A percentile compares a stretch with the other conserved stretches of the same genome.
phyloP scores from a whole-genome alignment of 139 green algal species.

The Pleodorina starrii region DNA sequence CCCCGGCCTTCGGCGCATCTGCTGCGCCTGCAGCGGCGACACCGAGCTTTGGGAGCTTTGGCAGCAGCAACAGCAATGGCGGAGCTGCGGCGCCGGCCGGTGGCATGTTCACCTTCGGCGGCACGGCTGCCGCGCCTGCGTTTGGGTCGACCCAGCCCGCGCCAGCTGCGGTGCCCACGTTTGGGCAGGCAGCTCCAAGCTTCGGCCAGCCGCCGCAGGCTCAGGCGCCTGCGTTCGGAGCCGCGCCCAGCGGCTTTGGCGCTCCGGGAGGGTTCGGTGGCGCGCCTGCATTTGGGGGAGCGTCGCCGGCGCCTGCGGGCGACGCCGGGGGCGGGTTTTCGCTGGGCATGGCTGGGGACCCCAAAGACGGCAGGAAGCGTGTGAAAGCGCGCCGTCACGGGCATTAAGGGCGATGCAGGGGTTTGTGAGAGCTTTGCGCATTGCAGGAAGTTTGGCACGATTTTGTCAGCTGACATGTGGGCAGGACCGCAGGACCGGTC shows the following conservation, averaged over 20 bases:
- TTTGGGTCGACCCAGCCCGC: neutral
- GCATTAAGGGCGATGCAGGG: too few relatives aligned
- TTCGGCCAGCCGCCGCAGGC: neutral
- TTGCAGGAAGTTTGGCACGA: too few relatives aligned
- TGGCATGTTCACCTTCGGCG: slow-evolving; percentile 13
- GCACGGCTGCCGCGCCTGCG: neutral
- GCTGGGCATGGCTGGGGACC: neutral
- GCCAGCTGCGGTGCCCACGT: neutral
- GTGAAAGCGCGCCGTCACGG: slow-evolving; percentile 43
- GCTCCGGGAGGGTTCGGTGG: neutral
- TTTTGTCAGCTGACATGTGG: too few relatives aligned
- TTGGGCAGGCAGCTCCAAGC: neutral
- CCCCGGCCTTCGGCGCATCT: neutral
- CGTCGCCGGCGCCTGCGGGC: neutral
- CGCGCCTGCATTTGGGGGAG: neutral
- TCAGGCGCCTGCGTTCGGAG: neutral
- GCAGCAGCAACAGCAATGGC: slow-evolving; percentile 4
- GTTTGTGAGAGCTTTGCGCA: too few relatives aligned
- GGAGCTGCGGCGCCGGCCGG: neutral
- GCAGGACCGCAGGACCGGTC: too few relatives aligned
- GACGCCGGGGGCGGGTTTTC: slow-evolving; percentile 15
- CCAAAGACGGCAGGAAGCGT: slow-evolving; percentile 25
- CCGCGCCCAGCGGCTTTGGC: slow-evolving; percentile 13
- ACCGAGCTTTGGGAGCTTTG: neutral
- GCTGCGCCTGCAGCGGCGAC: neutral